Conservation (phyloP, 768 basidiomycete species). For the Boletus sp. region DNA sequence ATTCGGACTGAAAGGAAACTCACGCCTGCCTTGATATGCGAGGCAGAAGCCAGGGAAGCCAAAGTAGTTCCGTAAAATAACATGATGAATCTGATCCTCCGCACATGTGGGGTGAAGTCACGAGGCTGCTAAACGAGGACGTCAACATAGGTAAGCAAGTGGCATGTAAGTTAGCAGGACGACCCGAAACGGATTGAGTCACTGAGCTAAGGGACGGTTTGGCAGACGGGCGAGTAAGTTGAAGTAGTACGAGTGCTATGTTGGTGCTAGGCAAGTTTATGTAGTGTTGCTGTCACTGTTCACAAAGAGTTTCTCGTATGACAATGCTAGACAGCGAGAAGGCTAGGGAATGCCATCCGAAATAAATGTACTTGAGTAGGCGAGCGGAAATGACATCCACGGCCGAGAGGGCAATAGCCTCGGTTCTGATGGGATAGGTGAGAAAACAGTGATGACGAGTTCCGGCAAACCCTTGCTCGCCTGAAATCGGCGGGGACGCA, state of each 20-base stretch:
- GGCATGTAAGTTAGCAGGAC: not conserved
- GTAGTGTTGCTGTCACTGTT: slow-evolving; percentile 11
- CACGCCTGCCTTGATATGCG: slow-evolving; percentile 26
- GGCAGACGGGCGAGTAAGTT: slow-evolving; percentile 9
- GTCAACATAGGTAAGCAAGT: slow-evolving; percentile 18
- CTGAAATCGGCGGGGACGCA: not conserved
- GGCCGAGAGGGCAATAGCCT: not conserved
- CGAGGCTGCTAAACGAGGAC: slow-evolving; percentile 12
- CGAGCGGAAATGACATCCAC: slow-evolving; percentile 18
- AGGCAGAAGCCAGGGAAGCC: slow-evolving; percentile 21
- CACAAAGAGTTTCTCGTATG: not conserved
- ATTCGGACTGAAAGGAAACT: slow-evolving; percentile 10
- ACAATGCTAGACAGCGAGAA: not conserved
- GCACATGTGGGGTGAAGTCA: slow-evolving; percentile 29
- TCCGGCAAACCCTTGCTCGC: slow-evolving; percentile 1
- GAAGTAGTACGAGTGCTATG: not conserved
- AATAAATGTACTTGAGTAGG: slow-evolving; percentile 2
- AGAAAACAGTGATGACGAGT: slow-evolving; percentile 1
- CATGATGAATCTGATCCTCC: slow-evolving; percentile 26
- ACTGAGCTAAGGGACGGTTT: not conserved
- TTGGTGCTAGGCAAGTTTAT: not conserved
- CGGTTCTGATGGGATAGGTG: not conserved
- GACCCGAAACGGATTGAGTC: slow-evolving; percentile 3
- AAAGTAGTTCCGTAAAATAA: slow-evolving; percentile 20
- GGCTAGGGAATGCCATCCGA: slow-evolving; percentile 8